Evolutionary conservation across 2,329 filamentous ascomycete species (phyloP), one percentile per base, ranked within the genome.

Genomic region (Dactylellina haptotyla): DNA sequence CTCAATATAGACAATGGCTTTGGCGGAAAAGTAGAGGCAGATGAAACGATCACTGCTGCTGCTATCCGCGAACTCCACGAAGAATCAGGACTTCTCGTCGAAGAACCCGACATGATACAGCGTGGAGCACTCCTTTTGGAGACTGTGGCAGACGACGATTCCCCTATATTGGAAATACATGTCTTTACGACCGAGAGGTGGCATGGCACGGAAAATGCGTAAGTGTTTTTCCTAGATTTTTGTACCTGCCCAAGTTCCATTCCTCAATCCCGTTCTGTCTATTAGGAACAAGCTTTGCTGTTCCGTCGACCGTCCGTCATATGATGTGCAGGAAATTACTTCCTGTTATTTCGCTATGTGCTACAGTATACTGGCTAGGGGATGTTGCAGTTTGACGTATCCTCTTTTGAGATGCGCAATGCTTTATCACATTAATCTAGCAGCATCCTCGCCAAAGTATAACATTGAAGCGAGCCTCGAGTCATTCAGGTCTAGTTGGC

Each of bases 21-120:
- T 45, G 77, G 77, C 51, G 77, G 77, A 54, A 78, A 78, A 64
- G 71, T 78, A 45, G 77, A 78, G 39, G 66, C 57, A 26, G 63
- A 64, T 26, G 77, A 78, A 75, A 77, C 76, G 16, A 71, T 77
- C 46, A 48, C 70, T 30, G 76, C 71, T 50, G 76, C 75, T 50
- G 77, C 77, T 48, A 64, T 75, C 45, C 77, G 77, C 56, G 77
- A 78, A 57, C 75, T 78, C 20, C 66, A 78, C 45, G 76, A 76
- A 64, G 46, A 62, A 43, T 65, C 61, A 71, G 53, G 58, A 6
- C 53, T 67, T 56, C 39, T 59, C 32, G 50, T 61, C 50, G 51
- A 30, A 54, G 37, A 56, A 69, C 48, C 61, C 59, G 59, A 18
- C 45, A 39, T 57, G 30, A 43, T 62, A 28, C 45, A 56, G 54